Evolutionary conservation across 257 asterid genomes (phyloP).

Genomic region (Jacaranda mimosifolia): DNA sequence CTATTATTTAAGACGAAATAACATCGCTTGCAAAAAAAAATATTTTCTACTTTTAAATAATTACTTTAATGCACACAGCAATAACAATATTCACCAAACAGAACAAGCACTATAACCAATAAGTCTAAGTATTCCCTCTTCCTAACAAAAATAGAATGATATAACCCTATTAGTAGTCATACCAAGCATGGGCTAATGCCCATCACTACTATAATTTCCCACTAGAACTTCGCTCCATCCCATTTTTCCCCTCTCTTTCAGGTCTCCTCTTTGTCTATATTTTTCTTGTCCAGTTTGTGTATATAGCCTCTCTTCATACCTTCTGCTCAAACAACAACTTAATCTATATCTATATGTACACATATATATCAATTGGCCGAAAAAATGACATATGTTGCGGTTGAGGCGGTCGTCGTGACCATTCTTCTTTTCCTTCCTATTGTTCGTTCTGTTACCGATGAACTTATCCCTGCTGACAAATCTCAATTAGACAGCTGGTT

Average conservation of each 20-base stretch:
- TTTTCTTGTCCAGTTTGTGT: not conserved
- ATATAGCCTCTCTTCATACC: not conserved
- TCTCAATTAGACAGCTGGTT: slow-evolving; percentile 60
- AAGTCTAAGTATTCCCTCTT: not conserved
- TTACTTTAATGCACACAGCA: not conserved
- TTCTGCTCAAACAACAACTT: not conserved
- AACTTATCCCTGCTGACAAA: slow-evolving; percentile 52
- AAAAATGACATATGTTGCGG: slow-evolving; percentile 12
- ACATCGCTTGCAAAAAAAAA: too few relatives aligned
- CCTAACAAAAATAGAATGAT: not conserved
- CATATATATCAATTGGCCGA: not conserved
- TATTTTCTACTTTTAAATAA: too few relatives aligned
- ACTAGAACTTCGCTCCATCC: slow-evolving; percentile 4
- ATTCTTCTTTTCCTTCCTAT: slow-evolving; percentile 38
- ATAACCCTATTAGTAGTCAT: not conserved
- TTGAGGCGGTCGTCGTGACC: slow-evolving; percentile 21
- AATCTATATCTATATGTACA: too few relatives aligned
- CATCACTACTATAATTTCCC: not conserved
- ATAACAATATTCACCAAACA: not conserved
- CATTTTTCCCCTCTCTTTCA: not conserved
- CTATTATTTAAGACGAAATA: too few relatives aligned
- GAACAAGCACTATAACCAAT: not conserved
- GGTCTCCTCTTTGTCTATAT: not conserved
- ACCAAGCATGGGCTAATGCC: slow-evolving; percentile 8
- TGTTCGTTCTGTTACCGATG: slow-evolving; percentile 29